Percentiles rank a stretch among this genome's conserved stretches.
Evolutionary conservation across 2,329 filamentous ascomycete species (phyloP).

Genomic region (Sordariomycetes sp.): DNA sequence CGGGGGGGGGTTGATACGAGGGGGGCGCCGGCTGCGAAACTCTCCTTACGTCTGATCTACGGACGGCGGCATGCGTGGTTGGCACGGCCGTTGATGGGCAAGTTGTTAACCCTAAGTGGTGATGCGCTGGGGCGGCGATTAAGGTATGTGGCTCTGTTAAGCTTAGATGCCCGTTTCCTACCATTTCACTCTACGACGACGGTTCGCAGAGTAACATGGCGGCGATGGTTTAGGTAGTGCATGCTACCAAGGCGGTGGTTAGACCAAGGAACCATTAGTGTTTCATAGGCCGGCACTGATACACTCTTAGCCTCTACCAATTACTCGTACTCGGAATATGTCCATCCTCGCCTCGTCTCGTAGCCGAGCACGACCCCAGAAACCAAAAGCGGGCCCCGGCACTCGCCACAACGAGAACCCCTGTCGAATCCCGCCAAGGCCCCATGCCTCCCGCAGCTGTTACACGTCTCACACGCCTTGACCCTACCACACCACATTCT

Average conservation of each 20-base stretch:
- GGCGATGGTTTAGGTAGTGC: background rate
- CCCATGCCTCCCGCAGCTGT: background rate
- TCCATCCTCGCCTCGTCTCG: background rate
- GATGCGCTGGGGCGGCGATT: no score
- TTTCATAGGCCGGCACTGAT: background rate
- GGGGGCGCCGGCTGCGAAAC: background rate
- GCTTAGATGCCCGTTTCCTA: no score
- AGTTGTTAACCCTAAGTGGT: background rate
- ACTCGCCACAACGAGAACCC: background rate
- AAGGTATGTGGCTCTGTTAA: no score
- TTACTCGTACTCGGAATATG: no score
- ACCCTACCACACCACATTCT: background rate
- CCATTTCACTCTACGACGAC: no score
- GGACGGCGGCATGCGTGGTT: background rate
- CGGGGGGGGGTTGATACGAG: background rate
- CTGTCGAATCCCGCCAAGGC: background rate
- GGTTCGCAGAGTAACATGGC: no score
- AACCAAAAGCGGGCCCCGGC: background rate
- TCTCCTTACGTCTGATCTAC: background rate
- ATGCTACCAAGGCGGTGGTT: background rate
- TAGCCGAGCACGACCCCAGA: background rate
- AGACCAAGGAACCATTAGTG: background rate
- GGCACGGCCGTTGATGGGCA: background rate
- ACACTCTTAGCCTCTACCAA: background rate
- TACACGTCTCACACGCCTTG: constrained; percentile 1